Percentiles rank a stretch among this genome's conserved stretches.
These are phyloP conservation scores for Phytophthora pluvialis DNA, from an alignment of 352 stramenopile genomes.

Conservation along the genomic window DNA sequence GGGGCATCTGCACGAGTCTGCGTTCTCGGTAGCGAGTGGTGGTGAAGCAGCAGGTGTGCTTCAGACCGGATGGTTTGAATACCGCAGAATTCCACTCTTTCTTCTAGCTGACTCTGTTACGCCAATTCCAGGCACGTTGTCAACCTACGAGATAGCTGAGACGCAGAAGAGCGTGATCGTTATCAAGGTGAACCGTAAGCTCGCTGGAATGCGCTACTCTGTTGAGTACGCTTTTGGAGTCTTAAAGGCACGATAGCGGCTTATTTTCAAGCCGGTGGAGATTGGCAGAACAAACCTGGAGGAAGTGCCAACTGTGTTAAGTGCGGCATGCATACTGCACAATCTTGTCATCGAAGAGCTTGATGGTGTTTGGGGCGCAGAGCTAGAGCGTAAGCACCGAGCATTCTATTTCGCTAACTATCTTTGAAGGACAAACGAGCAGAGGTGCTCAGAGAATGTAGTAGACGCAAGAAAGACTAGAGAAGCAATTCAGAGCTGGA, in stretches of 20 bases:
- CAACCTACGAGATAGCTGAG: background rate
- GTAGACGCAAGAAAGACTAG: background rate
- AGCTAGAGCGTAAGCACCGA: background rate
- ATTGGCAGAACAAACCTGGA: background rate
- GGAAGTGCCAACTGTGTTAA: background rate
- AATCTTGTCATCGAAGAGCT: background rate
- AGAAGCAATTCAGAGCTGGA: slow-evolving; percentile 1
- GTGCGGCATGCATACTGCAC: slow-evolving; percentile 4
- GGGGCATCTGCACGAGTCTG: background rate
- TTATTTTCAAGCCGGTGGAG: background rate
- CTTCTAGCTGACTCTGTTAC: background rate
- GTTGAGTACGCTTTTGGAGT: background rate
- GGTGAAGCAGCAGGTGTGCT: background rate
- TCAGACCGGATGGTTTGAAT: background rate
- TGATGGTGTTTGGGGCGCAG: background rate
- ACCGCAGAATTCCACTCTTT: background rate
- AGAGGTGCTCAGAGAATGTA: background rate
- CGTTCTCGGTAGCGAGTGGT: background rate
- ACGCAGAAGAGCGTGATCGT: background rate
- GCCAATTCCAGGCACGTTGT: background rate
- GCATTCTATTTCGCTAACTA: background rate
- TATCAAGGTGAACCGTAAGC: background rate
- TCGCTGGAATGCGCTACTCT: background rate
- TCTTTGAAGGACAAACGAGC: background rate
- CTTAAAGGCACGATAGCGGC: background rate